A percentile compares a stretch with the other conserved stretches of the same genome.
Evolutionary conservation across 2,329 filamentous ascomycete genomes (phyloP).

Genomic region (Ciborinia camelliae): DNA sequence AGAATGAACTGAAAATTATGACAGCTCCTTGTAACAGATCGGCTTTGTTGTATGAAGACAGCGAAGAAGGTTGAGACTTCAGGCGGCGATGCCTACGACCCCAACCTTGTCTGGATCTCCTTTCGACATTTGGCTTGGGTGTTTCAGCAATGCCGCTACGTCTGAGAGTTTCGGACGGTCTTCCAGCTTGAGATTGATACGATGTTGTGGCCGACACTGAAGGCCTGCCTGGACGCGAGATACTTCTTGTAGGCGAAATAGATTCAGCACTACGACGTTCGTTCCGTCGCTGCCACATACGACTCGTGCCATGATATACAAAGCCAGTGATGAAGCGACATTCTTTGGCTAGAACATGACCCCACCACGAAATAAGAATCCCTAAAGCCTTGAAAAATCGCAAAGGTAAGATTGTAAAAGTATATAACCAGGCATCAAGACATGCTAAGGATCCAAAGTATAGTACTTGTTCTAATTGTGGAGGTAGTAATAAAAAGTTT

Average conservation of each 20-base stretch:
- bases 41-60: constrained; percentile 89
- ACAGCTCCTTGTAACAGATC: constrained; percentile 88
- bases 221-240: constrained; percentile 31
- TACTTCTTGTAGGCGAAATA: constrained; percentile 31
- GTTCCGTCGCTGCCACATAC: constrained; percentile 63
- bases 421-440: constrained; percentile 93
- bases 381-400: constrained; percentile 78
- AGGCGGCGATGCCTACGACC: constrained; percentile 62
- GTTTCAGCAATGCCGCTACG: constrained; percentile 24
- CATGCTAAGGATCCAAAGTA: constrained; percentile 88
- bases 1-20: constrained; percentile 78
- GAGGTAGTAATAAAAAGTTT: constrained; percentile 81
- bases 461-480: constrained; percentile 77
- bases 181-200: constrained; percentile 28
- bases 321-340: constrained; percentile 67
- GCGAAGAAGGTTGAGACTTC: constrained; percentile 78
- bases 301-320: constrained; percentile 73
- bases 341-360: constrained; percentile 67
- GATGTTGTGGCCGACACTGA: constrained; percentile 30
- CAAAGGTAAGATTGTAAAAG: constrained; percentile 90
- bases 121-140: constrained; percentile 28
- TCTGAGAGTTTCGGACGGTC: constrained; percentile 22
- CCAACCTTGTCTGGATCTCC: constrained; percentile 34
- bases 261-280: constrained; percentile 44
- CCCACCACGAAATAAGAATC: constrained; percentile 77